Percentiles rank a stretch among this genome's conserved stretches.
phyloP scores from a whole-genome alignment of 345 rosid genomes.

The Lumnitzera racemosa region DNA sequence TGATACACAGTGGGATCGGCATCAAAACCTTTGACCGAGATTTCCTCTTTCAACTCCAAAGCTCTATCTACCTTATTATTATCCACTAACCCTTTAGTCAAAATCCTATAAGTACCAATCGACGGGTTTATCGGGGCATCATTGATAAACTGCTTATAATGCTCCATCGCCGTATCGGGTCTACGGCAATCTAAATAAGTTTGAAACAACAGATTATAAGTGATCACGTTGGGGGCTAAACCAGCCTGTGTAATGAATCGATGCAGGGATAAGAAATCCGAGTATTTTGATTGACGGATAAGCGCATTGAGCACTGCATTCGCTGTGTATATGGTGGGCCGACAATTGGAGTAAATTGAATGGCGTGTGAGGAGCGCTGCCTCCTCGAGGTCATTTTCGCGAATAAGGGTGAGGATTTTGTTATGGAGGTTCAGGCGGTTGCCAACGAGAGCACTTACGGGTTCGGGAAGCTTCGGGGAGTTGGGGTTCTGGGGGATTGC shows the following conservation, averaged over 20 bases:
- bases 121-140: slow-evolving; percentile 72
- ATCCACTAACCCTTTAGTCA: slow-evolving; percentile 77
- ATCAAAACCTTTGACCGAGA: slow-evolving; percentile 45
- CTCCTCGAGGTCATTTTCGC: slow-evolving; percentile 79
- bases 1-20: slow-evolving; percentile 65
- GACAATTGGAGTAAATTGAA: slow-evolving; percentile 88
- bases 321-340: slow-evolving; percentile 80
- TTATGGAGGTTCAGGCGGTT: slow-evolving; percentile 86
- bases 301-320: slow-evolving; percentile 80
- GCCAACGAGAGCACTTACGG: slow-evolving; percentile 58
- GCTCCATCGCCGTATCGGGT: slow-evolving; percentile 74
- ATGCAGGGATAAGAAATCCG: slow-evolving; percentile 67
- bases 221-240: slow-evolving; percentile 67
- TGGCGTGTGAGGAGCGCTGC: slow-evolving; percentile 89
- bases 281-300: slow-evolving; percentile 71
- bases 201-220: slow-evolving; percentile 69
- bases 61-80: slow-evolving; percentile 72
- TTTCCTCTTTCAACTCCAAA: slow-evolving; percentile 76
- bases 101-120: slow-evolving; percentile 58
- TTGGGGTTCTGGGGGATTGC: slow-evolving; percentile 59
- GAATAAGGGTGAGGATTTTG: slow-evolving; percentile 54
- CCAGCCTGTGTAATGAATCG: slow-evolving; percentile 76
- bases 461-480: slow-evolving; percentile 76
- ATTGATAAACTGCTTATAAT: slow-evolving; percentile 63
- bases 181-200: slow-evolving; percentile 73